These are phyloP conservation scores for Sutorius eximius DNA, from an alignment of 1,284 basidiomycete species.

Conservation along the genomic window DNA sequence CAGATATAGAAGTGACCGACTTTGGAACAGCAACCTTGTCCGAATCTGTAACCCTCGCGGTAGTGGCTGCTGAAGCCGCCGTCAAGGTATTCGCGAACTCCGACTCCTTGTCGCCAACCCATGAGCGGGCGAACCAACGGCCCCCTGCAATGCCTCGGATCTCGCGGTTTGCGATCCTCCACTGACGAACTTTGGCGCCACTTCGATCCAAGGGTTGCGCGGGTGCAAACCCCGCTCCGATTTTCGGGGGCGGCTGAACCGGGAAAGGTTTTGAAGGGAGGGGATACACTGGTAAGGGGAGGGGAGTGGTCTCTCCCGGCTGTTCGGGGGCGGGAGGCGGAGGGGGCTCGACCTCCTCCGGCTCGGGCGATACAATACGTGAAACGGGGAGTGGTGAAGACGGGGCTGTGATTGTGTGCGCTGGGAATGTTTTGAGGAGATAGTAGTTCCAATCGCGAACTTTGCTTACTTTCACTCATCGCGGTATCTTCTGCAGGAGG, in stretches of 20 bases:
- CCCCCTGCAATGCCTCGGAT: constrained; percentile 77
- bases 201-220: constrained; percentile 62
- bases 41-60: constrained; percentile 32
- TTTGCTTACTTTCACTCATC: constrained; percentile 45
- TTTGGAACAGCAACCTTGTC: constrained; percentile 36
- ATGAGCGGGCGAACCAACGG: constrained; percentile 70
- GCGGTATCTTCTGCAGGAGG: constrained; percentile 35
- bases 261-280: constrained; percentile 77
- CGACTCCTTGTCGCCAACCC: constrained; percentile 80
- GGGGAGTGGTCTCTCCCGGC: constrained; percentile 55
- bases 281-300: constrained; percentile 71
- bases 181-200: constrained; percentile 59
- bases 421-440: constrained; percentile 23
- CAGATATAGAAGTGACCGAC: constrained; percentile 41
- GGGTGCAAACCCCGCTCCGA: constrained; percentile 68
- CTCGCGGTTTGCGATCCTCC: constrained; percentile 71
- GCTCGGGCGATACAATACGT: constrained; percentile 25
- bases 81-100: constrained; percentile 45
- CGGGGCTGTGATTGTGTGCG: constrained; percentile 43
- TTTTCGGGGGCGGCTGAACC: constrained; percentile 72
- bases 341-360: constrained; percentile 28
- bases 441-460: not conserved
- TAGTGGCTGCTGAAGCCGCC: constrained; percentile 30
- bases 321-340: constrained; percentile 43
- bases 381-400: constrained; percentile 45